Percentiles rank a stretch among this genome's conserved stretches.
Evolutionary conservation across 139 green algal species (phyloP).

Genomic region (Closterium sp.): DNA sequence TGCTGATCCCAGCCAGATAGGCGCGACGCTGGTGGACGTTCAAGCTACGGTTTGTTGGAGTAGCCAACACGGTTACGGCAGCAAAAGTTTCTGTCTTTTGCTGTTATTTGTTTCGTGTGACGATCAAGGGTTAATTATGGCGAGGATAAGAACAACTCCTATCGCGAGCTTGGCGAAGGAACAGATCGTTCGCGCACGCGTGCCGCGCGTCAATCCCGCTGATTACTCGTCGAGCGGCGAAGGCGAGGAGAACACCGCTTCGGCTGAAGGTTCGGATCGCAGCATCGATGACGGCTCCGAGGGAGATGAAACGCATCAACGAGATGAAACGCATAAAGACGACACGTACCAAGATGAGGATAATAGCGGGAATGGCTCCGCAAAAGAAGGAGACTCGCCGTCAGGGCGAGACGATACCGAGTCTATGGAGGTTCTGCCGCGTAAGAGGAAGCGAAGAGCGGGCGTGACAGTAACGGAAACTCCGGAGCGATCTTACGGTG

Average conservation of each 20-base stretch:
- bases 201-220: neutral
- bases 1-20: no score
- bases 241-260: neutral
- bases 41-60: no score
- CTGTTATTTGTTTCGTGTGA: no score
- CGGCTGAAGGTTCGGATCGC: neutral
- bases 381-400: neutral
- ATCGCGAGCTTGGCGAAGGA: neutral
- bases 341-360: neutral
- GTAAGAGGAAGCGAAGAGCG: neutral
- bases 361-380: neutral
- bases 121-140: neutral
- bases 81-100: no score
- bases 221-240: neutral
- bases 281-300: neutral
- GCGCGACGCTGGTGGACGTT: no score
- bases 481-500: neutral
- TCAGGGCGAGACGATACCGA: neutral
- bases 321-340: neutral
- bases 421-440: neutral
- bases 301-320: neutral
- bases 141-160: neutral
- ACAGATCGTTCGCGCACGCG: neutral
- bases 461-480: neutral
- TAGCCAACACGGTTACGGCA: no score